Evolutionary conservation across 169 alveolate species (phyloP).

Genomic region (Plasmodium inui): DNA sequence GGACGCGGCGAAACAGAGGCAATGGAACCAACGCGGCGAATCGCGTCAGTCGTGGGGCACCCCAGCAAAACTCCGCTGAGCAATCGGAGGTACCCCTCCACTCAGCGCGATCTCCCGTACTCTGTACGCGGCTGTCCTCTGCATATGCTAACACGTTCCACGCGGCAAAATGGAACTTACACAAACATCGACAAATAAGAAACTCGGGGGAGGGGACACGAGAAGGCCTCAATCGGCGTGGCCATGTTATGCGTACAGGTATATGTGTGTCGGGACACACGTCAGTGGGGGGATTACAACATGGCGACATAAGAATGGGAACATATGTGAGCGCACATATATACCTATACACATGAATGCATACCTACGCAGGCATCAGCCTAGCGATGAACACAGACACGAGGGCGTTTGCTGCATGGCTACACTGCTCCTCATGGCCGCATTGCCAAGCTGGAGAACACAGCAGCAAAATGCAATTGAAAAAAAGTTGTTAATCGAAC

Average conservation of each 20-base stretch:
- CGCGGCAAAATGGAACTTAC: neutral
- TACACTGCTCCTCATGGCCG: too few relatives aligned
- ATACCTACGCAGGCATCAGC: neutral
- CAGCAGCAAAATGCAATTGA: neutral
- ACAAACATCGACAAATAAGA: neutral
- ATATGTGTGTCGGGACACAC: neutral
- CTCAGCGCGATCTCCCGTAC: too few relatives aligned
- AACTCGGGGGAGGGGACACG: neutral
- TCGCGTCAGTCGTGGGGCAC: too few relatives aligned
- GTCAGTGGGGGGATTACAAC: neutral
- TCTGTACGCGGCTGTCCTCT: too few relatives aligned
- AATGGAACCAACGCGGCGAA: neutral
- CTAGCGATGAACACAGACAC: neutral
- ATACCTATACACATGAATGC: neutral
- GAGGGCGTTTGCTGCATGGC: neutral
- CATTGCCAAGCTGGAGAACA: neutral
- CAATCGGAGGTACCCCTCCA: neutral
- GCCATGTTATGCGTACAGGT: neutral
- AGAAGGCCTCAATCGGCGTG: neutral
- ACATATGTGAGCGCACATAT: neutral
- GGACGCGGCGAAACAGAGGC: neutral
- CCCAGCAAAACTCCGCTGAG: too few relatives aligned
- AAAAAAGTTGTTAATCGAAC: neutral
- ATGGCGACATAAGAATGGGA: neutral
- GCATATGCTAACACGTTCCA: too few relatives aligned